Base-by-base conservation (phyloP, 331 rosid species). In the Telfairia occidentalis region DNA sequence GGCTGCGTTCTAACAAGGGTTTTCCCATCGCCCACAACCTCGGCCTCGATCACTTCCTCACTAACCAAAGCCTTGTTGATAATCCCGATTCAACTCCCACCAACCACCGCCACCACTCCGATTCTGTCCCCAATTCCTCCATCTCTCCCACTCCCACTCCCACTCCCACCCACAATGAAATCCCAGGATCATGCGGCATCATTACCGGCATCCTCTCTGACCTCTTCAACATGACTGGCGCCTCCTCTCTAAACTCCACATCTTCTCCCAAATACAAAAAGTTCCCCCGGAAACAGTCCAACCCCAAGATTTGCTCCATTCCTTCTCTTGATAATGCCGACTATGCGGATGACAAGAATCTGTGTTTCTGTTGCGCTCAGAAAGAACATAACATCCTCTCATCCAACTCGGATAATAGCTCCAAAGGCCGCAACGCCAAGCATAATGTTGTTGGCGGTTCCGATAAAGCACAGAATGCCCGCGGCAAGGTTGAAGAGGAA, bases 1-100 rank as follows among this genome's bases (percentile, higher is more conserved):
- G 98, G 5, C 97, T 94, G 76, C 92, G 97, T 19, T 89, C 95
- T 79, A 88, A 45, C 83, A 91, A 86, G 76, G 98, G 97, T 46
- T 82, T 94, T 77, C 91, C 96, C 0, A 73, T 88, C 81, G 84
- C 76, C 76, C 89, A 89, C 64, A 70, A 84, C 61, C 85, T 78
- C 3, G 90, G 82, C 82, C 96, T 89, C 37, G 96, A 88, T 63
- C 84, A 87, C 72, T 89, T 89, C 89, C 90, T 91, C 67, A 24
- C 74, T 18, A 15, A 48, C 74, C 72, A 46, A 60, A 81, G 80
- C 78, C 81, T 78, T 4, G 40, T 4, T 52, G 8, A 5, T 29
- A 53, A 76, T 76, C 54, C 78, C 64, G 79, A 79, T 54, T 71
- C 83, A 13, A 43, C 71, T 58, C 73, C 18, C 43, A 52, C 43